Base-by-base conservation (phyloP, 371 early-diverging fungal species). In the Sporodiniella umbellata region DNA sequence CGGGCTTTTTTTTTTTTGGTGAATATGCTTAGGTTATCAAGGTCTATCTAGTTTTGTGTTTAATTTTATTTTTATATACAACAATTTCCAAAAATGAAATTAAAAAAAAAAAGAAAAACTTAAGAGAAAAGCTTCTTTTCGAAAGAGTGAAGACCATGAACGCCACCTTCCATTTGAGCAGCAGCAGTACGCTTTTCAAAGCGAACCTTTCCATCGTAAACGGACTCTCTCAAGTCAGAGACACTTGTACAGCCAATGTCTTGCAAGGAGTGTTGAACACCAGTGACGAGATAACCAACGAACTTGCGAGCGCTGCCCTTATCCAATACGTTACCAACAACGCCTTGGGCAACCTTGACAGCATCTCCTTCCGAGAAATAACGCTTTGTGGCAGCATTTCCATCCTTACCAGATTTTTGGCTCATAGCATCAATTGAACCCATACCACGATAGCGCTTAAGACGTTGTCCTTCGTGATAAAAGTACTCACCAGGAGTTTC, bases 291-390 rank as follows among this genome's bases (percentile, higher is more conserved):
- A 73, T 96, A 96, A 14, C 86, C 84, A 42, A 94, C 60, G 58
- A 92, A 96, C 76, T 89, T 90, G 78, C 92, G 90, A 60, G 95
- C 90, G 25, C 86, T 86, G 28, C 98, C 98, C 87, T 95, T 95
- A 69, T 98, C 98, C 33, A 94, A 83, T 30, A 98, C 96, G 6
- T 92, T 88, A 31, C 98, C 98, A 35, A 95, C 84, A 33, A 93
- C 94, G 62, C 98, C 98, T 75, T 98, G 98, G n/a, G 98, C 98
- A 19, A 98, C 98, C 84, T 98, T 98, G 80, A 96, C 87, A 51
- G 82, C 85, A 81, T 94, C 95, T 30, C 83, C 82, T 71, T 98
- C 98, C 48, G 89, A 88, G 74, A 91, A 98, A 80, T 98, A 98
- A 56, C 98, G 91, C 68, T 94, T 92, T 58, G 86, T 84, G 25